A percentile compares a stretch with the other conserved stretches of the same genome.
These are phyloP conservation scores for Sarcodon aspratus DNA, from an alignment of 768 basidiomycete genomes.

Conservation along the genomic window DNA sequence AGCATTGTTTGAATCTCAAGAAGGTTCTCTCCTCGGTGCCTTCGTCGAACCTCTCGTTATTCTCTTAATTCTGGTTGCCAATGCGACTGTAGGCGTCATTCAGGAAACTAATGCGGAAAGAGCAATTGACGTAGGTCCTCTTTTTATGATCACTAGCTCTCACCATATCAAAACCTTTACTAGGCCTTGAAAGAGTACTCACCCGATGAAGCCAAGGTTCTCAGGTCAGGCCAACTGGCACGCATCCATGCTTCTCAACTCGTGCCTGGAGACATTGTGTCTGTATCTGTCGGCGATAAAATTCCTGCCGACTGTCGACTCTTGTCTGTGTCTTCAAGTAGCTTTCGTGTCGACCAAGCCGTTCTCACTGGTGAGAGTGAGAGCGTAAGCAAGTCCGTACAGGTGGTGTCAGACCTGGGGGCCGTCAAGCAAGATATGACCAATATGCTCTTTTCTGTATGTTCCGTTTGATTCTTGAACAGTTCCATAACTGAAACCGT, in stretches of 20 bases:
- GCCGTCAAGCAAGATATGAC: slow-evolving; percentile 98
- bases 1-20: slow-evolving; percentile 74
- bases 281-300: slow-evolving; percentile 88
- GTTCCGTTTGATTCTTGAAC: slow-evolving; percentile 12
- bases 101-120: slow-evolving; percentile 95
- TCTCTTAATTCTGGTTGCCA: slow-evolving; percentile 89
- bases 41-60: slow-evolving; percentile 96
- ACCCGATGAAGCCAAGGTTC: slow-evolving; percentile 88
- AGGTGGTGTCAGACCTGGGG: slow-evolving; percentile 52
- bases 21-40: slow-evolving; percentile 61
- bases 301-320: slow-evolving; percentile 92
- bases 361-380: slow-evolving; percentile 91
- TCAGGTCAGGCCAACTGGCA: slow-evolving; percentile 57
- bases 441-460: slow-evolving; percentile 89
- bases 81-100: slow-evolving; percentile 94
- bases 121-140: slow-evolving; percentile 82
- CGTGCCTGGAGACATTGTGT: slow-evolving; percentile 90
- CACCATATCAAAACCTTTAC: background rate
- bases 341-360: slow-evolving; percentile 92
- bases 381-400: slow-evolving; percentile 75
- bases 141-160: background rate
- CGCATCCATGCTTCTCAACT: slow-evolving; percentile 82
- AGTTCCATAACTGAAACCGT: background rate
- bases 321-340: slow-evolving; percentile 82
- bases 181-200: slow-evolving; percentile 96